Conservation (phyloP, 140 eudicot species). For the Ambrosia hybrid region DNA sequence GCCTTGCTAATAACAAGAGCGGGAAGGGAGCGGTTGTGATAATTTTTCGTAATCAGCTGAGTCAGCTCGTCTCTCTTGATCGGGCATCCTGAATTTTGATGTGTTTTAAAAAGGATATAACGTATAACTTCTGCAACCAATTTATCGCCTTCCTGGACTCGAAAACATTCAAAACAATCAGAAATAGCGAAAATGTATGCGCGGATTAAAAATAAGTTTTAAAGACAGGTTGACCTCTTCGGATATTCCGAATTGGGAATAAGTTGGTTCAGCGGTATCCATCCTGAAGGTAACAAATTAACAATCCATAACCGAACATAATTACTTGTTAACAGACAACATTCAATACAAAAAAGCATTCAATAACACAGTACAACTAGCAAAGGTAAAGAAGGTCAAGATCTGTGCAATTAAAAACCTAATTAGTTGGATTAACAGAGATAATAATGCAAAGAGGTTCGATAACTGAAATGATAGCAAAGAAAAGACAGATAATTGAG, state of each 20-base stretch:
- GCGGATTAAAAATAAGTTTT: neutral
- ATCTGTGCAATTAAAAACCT: too few relatives aligned
- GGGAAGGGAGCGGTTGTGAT: slow-evolving; percentile 69
- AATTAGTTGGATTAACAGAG: too few relatives aligned
- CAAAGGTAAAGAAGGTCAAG: too few relatives aligned
- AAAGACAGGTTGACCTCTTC: slow-evolving; percentile 44
- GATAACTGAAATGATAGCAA: too few relatives aligned
- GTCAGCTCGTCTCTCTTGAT: slow-evolving; percentile 86
- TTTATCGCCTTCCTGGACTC: slow-evolving; percentile 71
- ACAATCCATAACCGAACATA: neutral
- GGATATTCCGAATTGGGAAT: slow-evolving; percentile 68
- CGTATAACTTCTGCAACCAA: slow-evolving; percentile 85
- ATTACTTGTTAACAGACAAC: neutral
- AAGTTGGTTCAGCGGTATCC: slow-evolving; percentile 47
- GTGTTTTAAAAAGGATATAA: slow-evolving; percentile 65
- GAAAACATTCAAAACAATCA: neutral
- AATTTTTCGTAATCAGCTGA: slow-evolving; percentile 62
- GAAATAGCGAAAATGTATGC: neutral
- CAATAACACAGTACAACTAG: neutral
- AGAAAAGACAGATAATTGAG: too few relatives aligned
- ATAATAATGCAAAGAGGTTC: too few relatives aligned
- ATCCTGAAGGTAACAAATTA: slow-evolving; percentile 45
- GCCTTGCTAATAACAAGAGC: slow-evolving; percentile 66
- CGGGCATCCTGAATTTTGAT: slow-evolving; percentile 83
- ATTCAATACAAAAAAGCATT: neutral